phyloP scores from a whole-genome alignment of 129 eudicot genomes.

The Saposhnikovia divaricata region DNA sequence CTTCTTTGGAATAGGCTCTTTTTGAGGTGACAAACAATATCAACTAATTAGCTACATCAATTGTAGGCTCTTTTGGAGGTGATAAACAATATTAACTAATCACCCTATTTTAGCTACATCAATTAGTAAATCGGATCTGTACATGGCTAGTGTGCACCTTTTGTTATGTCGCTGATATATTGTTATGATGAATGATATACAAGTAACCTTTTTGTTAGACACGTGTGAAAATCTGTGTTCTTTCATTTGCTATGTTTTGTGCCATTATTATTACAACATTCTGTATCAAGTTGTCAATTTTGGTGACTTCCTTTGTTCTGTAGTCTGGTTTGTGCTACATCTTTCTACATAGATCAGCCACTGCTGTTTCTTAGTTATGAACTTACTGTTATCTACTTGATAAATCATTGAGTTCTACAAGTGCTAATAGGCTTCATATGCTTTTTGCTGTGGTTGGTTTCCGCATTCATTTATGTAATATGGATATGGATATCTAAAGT shows the following conservation, averaged over 20 bases:
- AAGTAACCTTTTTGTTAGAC: neutral
- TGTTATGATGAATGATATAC: neutral
- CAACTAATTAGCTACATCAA: neutral
- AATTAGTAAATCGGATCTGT: neutral
- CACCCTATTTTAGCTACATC: neutral
- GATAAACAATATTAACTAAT: neutral
- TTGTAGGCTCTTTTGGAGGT: neutral
- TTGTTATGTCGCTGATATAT: neutral
- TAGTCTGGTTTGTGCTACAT: neutral
- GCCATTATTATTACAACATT: neutral
- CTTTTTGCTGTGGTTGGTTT: neutral
- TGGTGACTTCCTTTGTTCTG: neutral
- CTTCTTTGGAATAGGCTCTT: neutral
- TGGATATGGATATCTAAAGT: too few species aligned
- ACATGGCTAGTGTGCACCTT: neutral
- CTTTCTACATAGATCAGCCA: neutral
- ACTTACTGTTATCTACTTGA: neutral
- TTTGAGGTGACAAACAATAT: neutral
- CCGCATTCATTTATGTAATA: neutral
- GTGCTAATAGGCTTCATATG: neutral
- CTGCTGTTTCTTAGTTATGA: neutral
- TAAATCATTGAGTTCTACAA: neutral
- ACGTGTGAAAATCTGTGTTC: neutral
- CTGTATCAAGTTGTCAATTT: neutral
- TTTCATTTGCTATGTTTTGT: neutral